Evolutionary conservation across 2,329 filamentous ascomycete species (phyloP).

Genomic region (Ceratocystiopsis minuta): DNA sequence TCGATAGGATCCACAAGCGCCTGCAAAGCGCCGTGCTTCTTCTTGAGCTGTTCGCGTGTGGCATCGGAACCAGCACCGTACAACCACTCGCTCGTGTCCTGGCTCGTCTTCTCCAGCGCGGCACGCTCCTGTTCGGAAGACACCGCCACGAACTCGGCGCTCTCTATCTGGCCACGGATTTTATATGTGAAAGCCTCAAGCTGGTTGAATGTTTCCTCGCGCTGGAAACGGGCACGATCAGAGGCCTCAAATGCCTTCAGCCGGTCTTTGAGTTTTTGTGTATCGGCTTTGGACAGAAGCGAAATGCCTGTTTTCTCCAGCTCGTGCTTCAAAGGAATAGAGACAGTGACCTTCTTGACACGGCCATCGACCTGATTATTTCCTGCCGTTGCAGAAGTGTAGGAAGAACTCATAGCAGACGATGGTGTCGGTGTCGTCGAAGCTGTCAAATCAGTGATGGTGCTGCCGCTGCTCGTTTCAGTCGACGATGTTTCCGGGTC

Average conservation of each 20-base stretch:
- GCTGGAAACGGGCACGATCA: conserved; percentile 55
- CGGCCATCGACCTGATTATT: not conserved
- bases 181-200: conserved; percentile 91
- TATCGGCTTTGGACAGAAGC: conserved; percentile 28
- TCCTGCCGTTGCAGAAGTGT: too few species aligned
- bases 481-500: conserved; percentile 9
- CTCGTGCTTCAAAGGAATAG: conserved; percentile 31
- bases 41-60: conserved; percentile 53
- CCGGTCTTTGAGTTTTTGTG: conserved; percentile 43
- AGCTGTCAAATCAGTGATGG: conserved; percentile 12
- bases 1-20: conserved; percentile 62
- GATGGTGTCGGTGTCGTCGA: conserved; percentile 14
- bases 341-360: conserved; percentile 38
- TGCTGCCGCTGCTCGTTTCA: conserved; percentile 17
- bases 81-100: conserved; percentile 69
- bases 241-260: conserved; percentile 74
- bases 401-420: too few species aligned
- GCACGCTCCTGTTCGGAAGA: conserved; percentile 52
- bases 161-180: conserved; percentile 64
- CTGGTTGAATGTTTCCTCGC: conserved; percentile 79
- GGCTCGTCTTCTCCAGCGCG: conserved; percentile 48
- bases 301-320: conserved; percentile 32
- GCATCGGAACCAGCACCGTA: conserved; percentile 72
- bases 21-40: conserved; percentile 59
- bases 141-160: conserved; percentile 52